Evolutionary conservation across 108 stramenopile species (phyloP).

Genomic region (Cyclotella atomus): DNA sequence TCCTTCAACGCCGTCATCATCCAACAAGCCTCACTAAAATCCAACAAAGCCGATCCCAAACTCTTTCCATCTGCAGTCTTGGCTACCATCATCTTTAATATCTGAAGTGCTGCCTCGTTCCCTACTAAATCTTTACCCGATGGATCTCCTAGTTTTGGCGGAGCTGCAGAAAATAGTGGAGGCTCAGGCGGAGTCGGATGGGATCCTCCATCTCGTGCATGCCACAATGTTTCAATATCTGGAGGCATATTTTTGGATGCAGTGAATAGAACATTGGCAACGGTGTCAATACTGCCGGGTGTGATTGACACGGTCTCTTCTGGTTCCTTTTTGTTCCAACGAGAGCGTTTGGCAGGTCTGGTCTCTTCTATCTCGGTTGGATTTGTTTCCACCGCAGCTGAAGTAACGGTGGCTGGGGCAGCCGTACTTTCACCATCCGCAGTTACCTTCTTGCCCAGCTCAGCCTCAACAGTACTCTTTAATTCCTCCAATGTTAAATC

Average conservation of each 20-base stretch:
- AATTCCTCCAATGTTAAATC: constrained; percentile 68
- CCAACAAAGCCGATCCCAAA: constrained; percentile 61
- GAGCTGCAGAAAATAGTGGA: constrained; percentile 74
- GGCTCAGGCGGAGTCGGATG: constrained; percentile 68
- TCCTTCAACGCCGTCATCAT: constrained; percentile 78
- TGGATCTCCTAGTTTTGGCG: constrained; percentile 84
- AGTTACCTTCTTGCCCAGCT: constrained; percentile 42
- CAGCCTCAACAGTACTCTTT: constrained; percentile 64
- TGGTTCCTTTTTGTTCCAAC: constrained; percentile 44
- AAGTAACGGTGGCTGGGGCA: not conserved
- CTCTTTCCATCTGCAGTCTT: constrained; percentile 51
- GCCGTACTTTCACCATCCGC: not conserved
- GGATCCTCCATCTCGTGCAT: constrained; percentile 77
- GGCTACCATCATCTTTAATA: constrained; percentile 58
- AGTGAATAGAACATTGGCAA: constrained; percentile 52
- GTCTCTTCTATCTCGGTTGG: constrained; percentile 2
- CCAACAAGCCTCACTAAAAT: constrained; percentile 81
- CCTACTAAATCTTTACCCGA: constrained; percentile 85
- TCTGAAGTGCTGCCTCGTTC: constrained; percentile 60
- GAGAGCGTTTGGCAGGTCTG: constrained; percentile 62
- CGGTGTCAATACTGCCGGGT: constrained; percentile 61
- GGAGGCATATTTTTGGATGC: constrained; percentile 67
- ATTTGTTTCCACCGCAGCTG: constrained; percentile 3
- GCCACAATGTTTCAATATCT: constrained; percentile 82
- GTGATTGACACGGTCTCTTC: constrained; percentile 62